These are phyloP conservation scores for Ligustrum vulgare DNA, from an alignment of 257 asterid genomes.

Conservation along the genomic window DNA sequence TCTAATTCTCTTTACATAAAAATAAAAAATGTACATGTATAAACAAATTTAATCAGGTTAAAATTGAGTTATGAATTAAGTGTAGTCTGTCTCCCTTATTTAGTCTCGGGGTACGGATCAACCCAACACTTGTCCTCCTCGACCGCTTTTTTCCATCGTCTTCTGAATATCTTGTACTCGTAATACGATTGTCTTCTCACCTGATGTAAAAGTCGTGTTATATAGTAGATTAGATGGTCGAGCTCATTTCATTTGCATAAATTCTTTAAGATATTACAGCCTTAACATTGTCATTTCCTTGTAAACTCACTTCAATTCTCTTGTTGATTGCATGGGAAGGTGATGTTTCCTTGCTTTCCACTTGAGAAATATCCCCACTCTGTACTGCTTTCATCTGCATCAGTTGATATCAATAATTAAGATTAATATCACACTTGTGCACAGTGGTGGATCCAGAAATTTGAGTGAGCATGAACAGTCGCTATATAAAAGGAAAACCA, in stretches of 20 bases:
- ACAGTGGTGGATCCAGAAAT: too few species aligned
- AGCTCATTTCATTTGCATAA: not conserved
- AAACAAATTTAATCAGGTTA: not conserved
- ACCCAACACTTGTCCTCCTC: conserved; percentile 57
- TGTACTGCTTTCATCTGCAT: conserved; percentile 8
- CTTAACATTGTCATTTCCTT: too few species aligned
- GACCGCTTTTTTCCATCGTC: conserved; percentile 68
- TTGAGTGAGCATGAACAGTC: too few species aligned
- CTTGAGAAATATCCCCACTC: not conserved
- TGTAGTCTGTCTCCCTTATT: not conserved
- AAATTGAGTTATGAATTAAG: not conserved
- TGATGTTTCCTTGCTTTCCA: too few species aligned
- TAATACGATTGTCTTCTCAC: conserved; percentile 81
- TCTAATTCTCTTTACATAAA: not conserved
- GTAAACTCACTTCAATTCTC: conserved; percentile 63
- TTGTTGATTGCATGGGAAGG: conserved; percentile 29
- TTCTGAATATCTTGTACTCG: conserved; percentile 64
- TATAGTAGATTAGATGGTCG: too few species aligned
- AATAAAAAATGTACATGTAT: too few species aligned
- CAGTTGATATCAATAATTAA: not conserved
- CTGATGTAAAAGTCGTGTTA: conserved; percentile 27
- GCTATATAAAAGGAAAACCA: too few species aligned
- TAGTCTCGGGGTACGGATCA: conserved; percentile 52
- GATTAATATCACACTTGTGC: not conserved
- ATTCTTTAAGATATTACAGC: not conserved